Conservation (phyloP, 345 rosid species). For the Laguncularia racemosa region DNA sequence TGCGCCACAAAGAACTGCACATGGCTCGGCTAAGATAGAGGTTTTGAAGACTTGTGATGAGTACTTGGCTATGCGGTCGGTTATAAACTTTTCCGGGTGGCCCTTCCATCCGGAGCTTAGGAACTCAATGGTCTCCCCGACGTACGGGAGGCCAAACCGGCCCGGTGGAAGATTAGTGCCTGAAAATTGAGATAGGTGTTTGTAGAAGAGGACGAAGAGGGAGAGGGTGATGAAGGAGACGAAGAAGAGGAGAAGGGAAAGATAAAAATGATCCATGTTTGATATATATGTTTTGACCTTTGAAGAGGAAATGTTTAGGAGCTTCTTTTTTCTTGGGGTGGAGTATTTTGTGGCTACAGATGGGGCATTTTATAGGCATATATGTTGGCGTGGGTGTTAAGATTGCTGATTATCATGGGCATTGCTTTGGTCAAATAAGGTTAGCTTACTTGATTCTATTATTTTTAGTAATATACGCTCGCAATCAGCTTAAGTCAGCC, state of each 20-base stretch:
- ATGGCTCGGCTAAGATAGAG: constrained; percentile 22
- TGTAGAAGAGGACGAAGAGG: constrained; percentile 17
- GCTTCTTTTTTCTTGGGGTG: too few relatives aligned
- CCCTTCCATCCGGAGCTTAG: constrained; percentile 27
- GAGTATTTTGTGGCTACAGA: too few relatives aligned
- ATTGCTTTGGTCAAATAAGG: too few relatives aligned
- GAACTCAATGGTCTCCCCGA: constrained; percentile 30
- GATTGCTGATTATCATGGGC: too few relatives aligned
- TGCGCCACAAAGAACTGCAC: constrained; percentile 20
- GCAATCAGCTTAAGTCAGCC: too few relatives aligned
- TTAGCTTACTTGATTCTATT: too few relatives aligned
- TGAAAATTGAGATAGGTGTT: constrained; percentile 19
- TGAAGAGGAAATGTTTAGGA: too few relatives aligned
- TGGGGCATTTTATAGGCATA: too few relatives aligned
- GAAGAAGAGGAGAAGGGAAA: constrained; percentile 13
- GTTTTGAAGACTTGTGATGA: constrained; percentile 24
- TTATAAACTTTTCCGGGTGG: constrained; percentile 26
- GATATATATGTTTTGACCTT: too few relatives aligned
- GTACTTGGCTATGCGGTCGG: constrained; percentile 13
- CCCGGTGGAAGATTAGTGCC: constrained; percentile 29
- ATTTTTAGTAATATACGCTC: too few relatives aligned
- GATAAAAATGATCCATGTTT: constrained; percentile 8
- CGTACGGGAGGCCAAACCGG: constrained; percentile 16
- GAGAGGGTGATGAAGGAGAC: constrained; percentile 11
- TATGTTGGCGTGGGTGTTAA: too few relatives aligned